Evolutionary conservation across 2,329 filamentous ascomycete species (phyloP).

Genomic region (Paraphoma sp.): DNA sequence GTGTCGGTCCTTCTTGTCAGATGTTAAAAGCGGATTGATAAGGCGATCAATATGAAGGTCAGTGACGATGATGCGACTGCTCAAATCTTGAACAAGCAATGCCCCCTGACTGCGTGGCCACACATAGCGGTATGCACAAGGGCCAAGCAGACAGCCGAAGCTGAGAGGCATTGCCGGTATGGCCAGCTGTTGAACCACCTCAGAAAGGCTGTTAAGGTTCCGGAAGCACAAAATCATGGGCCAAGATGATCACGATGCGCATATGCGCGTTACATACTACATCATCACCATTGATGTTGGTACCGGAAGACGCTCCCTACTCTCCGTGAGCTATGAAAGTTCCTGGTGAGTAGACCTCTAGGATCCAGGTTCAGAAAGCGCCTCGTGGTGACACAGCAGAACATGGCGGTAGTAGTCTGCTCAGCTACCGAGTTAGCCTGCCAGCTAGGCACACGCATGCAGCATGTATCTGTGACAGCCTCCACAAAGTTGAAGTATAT

Average conservation of each 20-base stretch:
- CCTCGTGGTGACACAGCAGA: constrained; percentile 33
- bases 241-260: no score
- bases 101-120: no score
- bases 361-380: constrained; percentile 32
- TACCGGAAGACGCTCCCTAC: constrained; percentile 32
- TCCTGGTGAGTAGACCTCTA: constrained; percentile 20
- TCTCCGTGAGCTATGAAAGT: constrained; percentile 30
- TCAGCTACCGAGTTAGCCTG: constrained; percentile 26
- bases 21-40: no score
- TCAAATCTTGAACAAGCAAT: background rate
- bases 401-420: constrained; percentile 27
- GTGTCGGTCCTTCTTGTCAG: no score
- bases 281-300: constrained; percentile 11
- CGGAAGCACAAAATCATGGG: background rate
- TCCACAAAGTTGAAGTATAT: constrained; percentile 29
- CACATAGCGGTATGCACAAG: no score
- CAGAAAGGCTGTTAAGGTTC: background rate
- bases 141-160: no score
- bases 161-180: background rate
- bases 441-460: constrained; percentile 19
- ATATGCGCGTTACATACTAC: constrained; percentile 17
- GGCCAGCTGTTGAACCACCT: background rate
- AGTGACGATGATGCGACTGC: no score
- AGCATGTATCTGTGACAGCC: constrained; percentile 17
- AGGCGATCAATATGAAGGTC: no score